Percentiles rank a stretch among this genome's conserved stretches.
These are phyloP conservation scores for Ophiostoma himal-ulmi DNA, from an alignment of 2,329 filamentous ascomycete genomes.

Conservation along the genomic window DNA sequence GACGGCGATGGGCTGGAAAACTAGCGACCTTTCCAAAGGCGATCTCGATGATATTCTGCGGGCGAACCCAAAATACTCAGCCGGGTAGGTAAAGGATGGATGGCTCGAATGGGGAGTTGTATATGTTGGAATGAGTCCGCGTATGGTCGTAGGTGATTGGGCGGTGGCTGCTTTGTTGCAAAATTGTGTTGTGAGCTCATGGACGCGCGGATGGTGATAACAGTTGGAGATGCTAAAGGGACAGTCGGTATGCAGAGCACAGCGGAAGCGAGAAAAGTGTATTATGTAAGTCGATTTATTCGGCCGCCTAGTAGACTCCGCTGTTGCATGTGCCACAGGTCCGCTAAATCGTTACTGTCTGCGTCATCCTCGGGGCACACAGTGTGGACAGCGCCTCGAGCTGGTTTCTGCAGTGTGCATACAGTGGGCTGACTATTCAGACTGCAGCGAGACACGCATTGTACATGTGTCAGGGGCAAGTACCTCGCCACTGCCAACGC, in stretches of 20 bases:
- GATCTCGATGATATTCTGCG: constrained; percentile 15
- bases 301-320: constrained; percentile 18
- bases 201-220: background rate
- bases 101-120: background rate
- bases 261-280: background rate
- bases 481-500: background rate
- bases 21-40: background rate
- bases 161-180: background rate
- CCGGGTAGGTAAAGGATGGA: background rate
- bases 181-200: background rate
- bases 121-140: background rate
- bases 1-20: background rate
- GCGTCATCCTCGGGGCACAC: background rate
- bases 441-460: background rate
- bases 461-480: background rate
- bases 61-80: constrained; percentile 15
- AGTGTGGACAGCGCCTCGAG: background rate
- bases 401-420: background rate
- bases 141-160: background rate
- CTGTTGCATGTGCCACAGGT: constrained; percentile 4
- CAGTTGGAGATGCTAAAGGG: background rate
- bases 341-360: background rate
- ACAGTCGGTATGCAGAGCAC: background rate
- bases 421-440: background rate
- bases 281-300: constrained; percentile 12